These are phyloP conservation scores for Cucumis sativus DNA, from an alignment of 306 rosid species.

Conservation along the genomic window Cucumber_9930_V3 NC_026655.2:17464001-17464500, in stretches of 20 bases:
- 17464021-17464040: not conserved
- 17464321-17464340: too few species aligned
- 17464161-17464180: not conserved
- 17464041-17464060: not conserved
- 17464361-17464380: too few species aligned
- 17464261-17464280: too few species aligned
- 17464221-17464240: not conserved
- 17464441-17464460: too few species aligned
- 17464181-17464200: not conserved
- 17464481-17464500: too few species aligned
- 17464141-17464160: not conserved
- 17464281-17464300: too few species aligned
- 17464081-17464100: slow-evolving; percentile 19
- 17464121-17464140: not conserved
- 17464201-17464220: not conserved
- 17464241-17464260: not conserved
- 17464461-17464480: too few species aligned
- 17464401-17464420: too few species aligned
- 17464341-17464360: too few species aligned
- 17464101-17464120: slow-evolving; percentile 16
- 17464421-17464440: too few species aligned
- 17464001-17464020: not conserved
- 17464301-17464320: too few species aligned
- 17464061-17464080: not conserved
- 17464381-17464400: too few species aligned